Evolutionary conservation across 2,329 filamentous ascomycete species (phyloP).

Genomic region (Monascus ruber): DNA sequence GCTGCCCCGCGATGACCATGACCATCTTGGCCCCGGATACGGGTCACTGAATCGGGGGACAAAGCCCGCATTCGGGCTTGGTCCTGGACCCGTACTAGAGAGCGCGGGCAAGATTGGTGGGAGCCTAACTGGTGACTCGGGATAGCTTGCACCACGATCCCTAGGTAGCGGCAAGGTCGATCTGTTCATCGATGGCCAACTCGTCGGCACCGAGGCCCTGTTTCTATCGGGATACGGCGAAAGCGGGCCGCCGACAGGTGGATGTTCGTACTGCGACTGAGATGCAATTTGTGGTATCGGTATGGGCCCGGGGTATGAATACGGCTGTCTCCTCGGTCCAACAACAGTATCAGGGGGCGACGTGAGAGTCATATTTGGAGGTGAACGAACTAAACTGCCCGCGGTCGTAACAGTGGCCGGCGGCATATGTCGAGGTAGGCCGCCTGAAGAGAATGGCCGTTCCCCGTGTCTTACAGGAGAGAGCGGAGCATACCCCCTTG

Average conservation of each 20-base stretch:
- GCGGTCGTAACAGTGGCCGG: too few species aligned
- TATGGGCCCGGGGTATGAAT: conserved; percentile 16
- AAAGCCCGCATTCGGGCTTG: conserved; percentile 9
- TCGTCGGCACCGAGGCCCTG: conserved; percentile 6
- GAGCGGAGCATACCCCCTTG: conserved; percentile 15
- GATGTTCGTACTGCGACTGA: conserved; percentile 21
- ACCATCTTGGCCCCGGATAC: conserved; percentile 8
- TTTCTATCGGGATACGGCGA: conserved; percentile 17
- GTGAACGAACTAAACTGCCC: too few species aligned
- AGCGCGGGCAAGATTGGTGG: conserved; percentile 27
- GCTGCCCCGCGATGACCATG: too few species aligned
- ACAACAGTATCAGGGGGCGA: conserved; percentile 7
- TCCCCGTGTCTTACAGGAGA: conserved; percentile 15
- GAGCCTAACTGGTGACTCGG: conserved; percentile 23
- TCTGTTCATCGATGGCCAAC: conserved; percentile 16
- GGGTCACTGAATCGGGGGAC: conserved; percentile 23
- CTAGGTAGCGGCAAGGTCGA: conserved; percentile 5
- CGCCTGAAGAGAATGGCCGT: conserved; percentile 16
- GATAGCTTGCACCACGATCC: conserved; percentile 18
- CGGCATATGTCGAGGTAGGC: too few species aligned
- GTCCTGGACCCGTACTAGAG: conserved; percentile 9
- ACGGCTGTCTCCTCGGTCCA: conserved; percentile 14
- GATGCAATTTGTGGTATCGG: conserved; percentile 18
- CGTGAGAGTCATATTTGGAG: too few species aligned
- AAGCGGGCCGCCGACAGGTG: conserved; percentile 11